These are phyloP conservation scores for Yamadazyma dendronema DNA, from an alignment of 1,139 yeast genomes.

Conservation along the genomic window DNA sequence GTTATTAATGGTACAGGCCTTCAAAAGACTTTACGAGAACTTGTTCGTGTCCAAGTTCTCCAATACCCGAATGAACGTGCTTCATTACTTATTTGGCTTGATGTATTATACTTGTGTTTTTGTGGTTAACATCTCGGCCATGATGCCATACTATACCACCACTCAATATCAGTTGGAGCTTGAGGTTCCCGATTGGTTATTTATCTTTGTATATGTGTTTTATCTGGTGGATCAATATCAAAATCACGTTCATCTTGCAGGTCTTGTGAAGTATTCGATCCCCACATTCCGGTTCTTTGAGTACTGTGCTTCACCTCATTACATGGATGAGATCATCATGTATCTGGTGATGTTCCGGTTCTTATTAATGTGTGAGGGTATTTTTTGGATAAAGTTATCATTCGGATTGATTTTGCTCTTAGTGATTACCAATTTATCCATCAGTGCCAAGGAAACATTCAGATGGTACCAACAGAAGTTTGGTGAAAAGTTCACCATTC, in stretches of 20 bases:
- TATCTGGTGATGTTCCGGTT: constrained; percentile 43
- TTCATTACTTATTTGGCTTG: constrained; percentile 76
- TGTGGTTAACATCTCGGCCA: constrained; percentile 18
- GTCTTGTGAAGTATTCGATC: constrained; percentile 60
- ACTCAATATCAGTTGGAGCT: constrained; percentile 4
- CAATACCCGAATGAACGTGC: constrained; percentile 62
- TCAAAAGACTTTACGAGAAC: constrained; percentile 65
- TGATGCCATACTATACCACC: constrained; percentile 15
- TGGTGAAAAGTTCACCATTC: constrained; percentile 19
- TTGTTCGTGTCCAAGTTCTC: constrained; percentile 45
- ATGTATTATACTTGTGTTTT: constrained; percentile 53
- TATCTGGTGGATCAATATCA: constrained; percentile 56
- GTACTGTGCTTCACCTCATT: constrained; percentile 71
- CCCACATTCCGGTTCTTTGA: constrained; percentile 58
- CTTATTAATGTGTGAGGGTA: constrained; percentile 14
- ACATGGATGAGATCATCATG: constrained; percentile 68
- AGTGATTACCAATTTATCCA: constrained; percentile 59
- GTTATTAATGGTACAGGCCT: constrained; percentile 51
- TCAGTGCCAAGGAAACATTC: constrained; percentile 61
- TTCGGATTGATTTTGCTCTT: constrained; percentile 41
- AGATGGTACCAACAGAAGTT: constrained; percentile 45
- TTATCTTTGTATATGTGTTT: constrained; percentile 30
- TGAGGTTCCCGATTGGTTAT: constrained; percentile 15
- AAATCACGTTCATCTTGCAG: constrained; percentile 61
- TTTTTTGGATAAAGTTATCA: constrained; percentile 15